phyloP scores from a whole-genome alignment of 2,329 filamentous ascomycete genomes.

The Leptographium flavum region DNA sequence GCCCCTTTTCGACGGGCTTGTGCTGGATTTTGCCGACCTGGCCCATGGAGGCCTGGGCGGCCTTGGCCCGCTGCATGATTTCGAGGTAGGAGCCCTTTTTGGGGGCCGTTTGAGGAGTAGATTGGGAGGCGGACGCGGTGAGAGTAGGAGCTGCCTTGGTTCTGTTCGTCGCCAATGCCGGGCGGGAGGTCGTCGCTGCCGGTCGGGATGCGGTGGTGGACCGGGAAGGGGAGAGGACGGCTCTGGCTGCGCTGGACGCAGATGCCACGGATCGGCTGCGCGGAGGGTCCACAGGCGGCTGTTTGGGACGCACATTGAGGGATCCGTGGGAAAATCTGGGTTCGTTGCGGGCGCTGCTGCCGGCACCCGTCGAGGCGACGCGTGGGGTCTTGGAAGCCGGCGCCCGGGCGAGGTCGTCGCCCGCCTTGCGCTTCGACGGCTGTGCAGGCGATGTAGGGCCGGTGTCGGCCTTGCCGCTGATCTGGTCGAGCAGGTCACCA shows the following conservation, averaged over 20 bases:
- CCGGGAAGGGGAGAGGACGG: neutral
- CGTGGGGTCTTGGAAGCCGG: slow-evolving; percentile 28
- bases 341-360: neutral
- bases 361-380: slow-evolving; percentile 10
- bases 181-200: neutral
- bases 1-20: slow-evolving; percentile 53
- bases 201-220: neutral
- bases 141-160: neutral
- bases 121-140: slow-evolving; percentile 17
- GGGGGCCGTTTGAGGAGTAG: slow-evolving; percentile 29
- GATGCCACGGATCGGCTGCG: neutral
- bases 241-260: neutral
- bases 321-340: neutral
- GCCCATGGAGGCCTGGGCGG: slow-evolving; percentile 45
- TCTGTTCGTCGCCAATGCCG: neutral
- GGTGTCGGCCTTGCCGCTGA: slow-evolving; percentile 37
- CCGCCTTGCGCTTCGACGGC: slow-evolving; percentile 42
- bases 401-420: slow-evolving; percentile 28
- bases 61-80: slow-evolving; percentile 57
- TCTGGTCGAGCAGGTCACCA: slow-evolving; percentile 45
- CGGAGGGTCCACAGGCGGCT: neutral
- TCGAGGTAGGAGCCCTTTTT: slow-evolving; percentile 65
- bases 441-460: slow-evolving; percentile 20
- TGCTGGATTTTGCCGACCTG: slow-evolving; percentile 60
- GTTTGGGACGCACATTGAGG: neutral